Conservation (phyloP, 352 stramenopile genomes). For the Chrysophaeum taylorii region DNA sequence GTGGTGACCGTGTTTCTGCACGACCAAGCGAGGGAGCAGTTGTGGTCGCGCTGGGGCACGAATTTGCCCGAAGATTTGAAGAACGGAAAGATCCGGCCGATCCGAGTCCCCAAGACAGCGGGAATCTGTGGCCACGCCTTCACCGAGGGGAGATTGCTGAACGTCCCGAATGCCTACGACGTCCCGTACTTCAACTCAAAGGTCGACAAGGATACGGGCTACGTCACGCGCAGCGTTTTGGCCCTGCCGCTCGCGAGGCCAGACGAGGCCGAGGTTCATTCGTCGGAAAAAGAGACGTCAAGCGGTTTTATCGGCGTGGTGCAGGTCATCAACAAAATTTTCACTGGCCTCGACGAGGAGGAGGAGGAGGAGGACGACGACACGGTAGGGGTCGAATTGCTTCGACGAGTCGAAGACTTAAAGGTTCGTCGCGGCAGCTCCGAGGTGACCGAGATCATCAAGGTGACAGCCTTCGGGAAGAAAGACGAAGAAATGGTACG, state of each 20-base stretch:
- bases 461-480: neutral
- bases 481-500: neutral
- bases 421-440: neutral
- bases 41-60: slow-evolving; percentile 4
- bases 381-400: neutral
- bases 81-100: neutral
- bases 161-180: slow-evolving; percentile 44
- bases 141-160: slow-evolving; percentile 46
- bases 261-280: neutral
- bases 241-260: slow-evolving; percentile 51
- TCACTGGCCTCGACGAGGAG: slow-evolving; percentile 39
- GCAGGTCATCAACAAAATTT: slow-evolving; percentile 50
- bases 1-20: neutral
- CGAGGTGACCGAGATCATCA: neutral
- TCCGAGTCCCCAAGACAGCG: slow-evolving; percentile 44
- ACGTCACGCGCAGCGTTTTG: slow-evolving; percentile 53
- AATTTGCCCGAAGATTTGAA: neutral
- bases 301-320: slow-evolving; percentile 24
- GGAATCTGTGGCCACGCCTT: slow-evolving; percentile 58
- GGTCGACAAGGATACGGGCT: slow-evolving; percentile 51
- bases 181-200: slow-evolving; percentile 55
- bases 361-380: neutral
- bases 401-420: neutral
- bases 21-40: neutral
- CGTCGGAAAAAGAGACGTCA: neutral